Percentiles rank a stretch among this genome's conserved stretches.
Evolutionary conservation across 2,329 filamentous ascomycete genomes (phyloP).

Genomic region (Fusarium mangiferae): DNA sequence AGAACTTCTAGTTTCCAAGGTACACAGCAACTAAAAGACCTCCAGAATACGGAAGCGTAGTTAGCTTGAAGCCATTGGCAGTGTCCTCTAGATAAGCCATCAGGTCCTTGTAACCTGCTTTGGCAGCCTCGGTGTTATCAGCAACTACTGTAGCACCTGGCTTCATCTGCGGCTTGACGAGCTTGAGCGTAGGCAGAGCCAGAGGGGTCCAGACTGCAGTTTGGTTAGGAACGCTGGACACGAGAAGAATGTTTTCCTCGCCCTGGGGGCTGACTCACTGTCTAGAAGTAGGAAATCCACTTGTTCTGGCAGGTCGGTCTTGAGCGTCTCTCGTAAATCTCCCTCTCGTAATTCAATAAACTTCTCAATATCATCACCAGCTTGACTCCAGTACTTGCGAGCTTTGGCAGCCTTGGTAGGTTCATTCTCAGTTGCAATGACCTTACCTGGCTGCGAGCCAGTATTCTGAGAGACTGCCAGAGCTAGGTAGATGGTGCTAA

Average conservation of each 20-base stretch:
- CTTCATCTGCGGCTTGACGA: slow-evolving; percentile 57
- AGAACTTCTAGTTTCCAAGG: slow-evolving; percentile 7
- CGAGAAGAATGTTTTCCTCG: not conserved
- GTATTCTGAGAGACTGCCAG: slow-evolving; percentile 64
- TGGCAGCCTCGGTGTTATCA: slow-evolving; percentile 58
- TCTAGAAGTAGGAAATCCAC: slow-evolving; percentile 70
- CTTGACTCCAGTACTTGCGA: slow-evolving; percentile 62
- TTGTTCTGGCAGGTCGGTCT: slow-evolving; percentile 55
- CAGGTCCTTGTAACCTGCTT: slow-evolving; percentile 58
- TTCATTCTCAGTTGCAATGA: slow-evolving; percentile 72
- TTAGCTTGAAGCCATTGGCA: slow-evolving; percentile 59
- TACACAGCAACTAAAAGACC: slow-evolving; percentile 45
- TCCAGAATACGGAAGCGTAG: slow-evolving; percentile 45
- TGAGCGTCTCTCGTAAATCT: slow-evolving; percentile 64
- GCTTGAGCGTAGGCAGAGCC: slow-evolving; percentile 61
- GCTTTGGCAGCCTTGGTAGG: slow-evolving; percentile 62
- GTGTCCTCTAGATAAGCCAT: slow-evolving; percentile 57
- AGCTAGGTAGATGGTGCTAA: slow-evolving; percentile 71
- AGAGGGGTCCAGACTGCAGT: slow-evolving; percentile 65
- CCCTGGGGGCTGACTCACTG: slow-evolving; percentile 57
- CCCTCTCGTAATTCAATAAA: slow-evolving; percentile 68
- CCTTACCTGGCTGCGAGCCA: slow-evolving; percentile 43
- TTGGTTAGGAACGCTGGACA: not conserved
- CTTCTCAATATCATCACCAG: slow-evolving; percentile 58
- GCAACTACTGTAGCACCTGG: slow-evolving; percentile 59